Evolutionary conservation across 2,329 filamentous ascomycete genomes (phyloP).

Genomic region (Trichocomaceae sp.): DNA sequence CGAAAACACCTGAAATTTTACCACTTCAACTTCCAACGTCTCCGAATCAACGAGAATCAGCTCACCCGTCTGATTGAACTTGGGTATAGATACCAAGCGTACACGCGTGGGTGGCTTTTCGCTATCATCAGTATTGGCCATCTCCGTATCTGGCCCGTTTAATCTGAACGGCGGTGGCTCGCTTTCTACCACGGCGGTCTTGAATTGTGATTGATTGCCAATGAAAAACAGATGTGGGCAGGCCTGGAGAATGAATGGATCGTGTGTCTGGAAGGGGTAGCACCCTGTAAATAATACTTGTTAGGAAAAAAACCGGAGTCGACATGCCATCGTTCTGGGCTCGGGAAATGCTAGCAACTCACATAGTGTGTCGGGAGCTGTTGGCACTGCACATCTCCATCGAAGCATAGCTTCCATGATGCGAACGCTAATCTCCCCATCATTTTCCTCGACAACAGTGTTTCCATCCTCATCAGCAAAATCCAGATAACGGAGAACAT

Average conservation of each 20-base stretch:
- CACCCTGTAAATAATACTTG: conserved; percentile 59
- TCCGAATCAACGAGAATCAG: conserved; percentile 79
- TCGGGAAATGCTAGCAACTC: too few species aligned
- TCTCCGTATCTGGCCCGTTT: conserved; percentile 30
- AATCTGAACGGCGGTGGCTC: conserved; percentile 24
- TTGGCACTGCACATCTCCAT: conserved; percentile 87
- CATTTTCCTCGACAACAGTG: conserved; percentile 19
- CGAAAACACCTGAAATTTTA: conserved; percentile 50
- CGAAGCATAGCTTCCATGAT: conserved; percentile 94
- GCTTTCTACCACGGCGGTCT: conserved; percentile 60
- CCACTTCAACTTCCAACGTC: conserved; percentile 67
- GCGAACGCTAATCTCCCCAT: conserved; percentile 64
- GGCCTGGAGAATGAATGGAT: conserved; percentile 77
- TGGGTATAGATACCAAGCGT: conserved; percentile 74
- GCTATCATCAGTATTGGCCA: conserved; percentile 41
- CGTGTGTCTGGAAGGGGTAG: conserved; percentile 91
- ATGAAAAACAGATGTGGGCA: conserved; percentile 91
- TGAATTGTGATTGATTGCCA: conserved; percentile 75
- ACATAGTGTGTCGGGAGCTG: conserved; percentile 93
- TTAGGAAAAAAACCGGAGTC: not conserved
- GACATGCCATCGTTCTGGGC: too few species aligned
- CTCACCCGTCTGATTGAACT: conserved; percentile 70
- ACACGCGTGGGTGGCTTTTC: conserved; percentile 58
- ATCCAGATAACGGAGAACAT: conserved; percentile 85
- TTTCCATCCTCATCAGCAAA: conserved; percentile 26